These are phyloP conservation scores for Wickerhamiella domercqiae DNA, from an alignment of 805 yeast genomes.

Conservation along the genomic window DNA sequence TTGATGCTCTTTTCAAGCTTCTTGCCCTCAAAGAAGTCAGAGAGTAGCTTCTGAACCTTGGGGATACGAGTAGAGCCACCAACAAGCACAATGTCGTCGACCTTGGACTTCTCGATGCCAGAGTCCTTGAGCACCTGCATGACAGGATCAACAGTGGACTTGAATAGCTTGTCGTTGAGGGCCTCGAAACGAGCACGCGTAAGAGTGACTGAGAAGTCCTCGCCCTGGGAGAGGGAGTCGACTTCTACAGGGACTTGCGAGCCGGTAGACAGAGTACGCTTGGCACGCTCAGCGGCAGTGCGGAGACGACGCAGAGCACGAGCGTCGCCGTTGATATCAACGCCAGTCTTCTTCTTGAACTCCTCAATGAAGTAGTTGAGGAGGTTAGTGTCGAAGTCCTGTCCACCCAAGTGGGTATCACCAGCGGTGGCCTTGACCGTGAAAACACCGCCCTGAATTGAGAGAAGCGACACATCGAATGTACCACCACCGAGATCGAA, in stretches of 20 bases:
- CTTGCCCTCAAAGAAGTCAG: slow-evolving; percentile 94
- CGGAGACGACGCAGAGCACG: slow-evolving; percentile 97
- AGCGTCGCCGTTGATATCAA: slow-evolving; percentile 77
- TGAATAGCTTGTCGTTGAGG: slow-evolving; percentile 81
- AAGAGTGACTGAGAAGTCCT: slow-evolving; percentile 82
- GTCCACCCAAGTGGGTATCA: slow-evolving; percentile 99
- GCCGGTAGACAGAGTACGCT: slow-evolving; percentile 93
- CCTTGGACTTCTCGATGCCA: slow-evolving; percentile 64
- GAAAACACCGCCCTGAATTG: slow-evolving; percentile 92
- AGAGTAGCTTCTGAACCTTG: slow-evolving; percentile 86
- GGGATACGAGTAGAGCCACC: slow-evolving; percentile 99
- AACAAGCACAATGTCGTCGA: slow-evolving; percentile 89
- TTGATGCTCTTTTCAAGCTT: slow-evolving; percentile 91
- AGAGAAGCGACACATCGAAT: slow-evolving; percentile 83
- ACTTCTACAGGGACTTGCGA: slow-evolving; percentile 94
- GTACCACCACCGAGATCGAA: slow-evolving; percentile 98
- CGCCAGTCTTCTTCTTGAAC: slow-evolving; percentile 89
- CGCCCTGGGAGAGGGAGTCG: slow-evolving; percentile 90
- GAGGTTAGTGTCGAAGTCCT: slow-evolving; percentile 94
- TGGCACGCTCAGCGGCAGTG: slow-evolving; percentile 98
- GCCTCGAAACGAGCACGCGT: slow-evolving; percentile 99
- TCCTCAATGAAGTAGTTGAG: slow-evolving; percentile 85
- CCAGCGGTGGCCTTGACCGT: slow-evolving; percentile 97
- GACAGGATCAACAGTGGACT: slow-evolving; percentile 86
- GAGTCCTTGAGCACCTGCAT: slow-evolving; percentile 91